phyloP scores from a whole-genome alignment of 2,329 filamentous ascomycete genomes.

The Malbranchea cinnamomea region DNA sequence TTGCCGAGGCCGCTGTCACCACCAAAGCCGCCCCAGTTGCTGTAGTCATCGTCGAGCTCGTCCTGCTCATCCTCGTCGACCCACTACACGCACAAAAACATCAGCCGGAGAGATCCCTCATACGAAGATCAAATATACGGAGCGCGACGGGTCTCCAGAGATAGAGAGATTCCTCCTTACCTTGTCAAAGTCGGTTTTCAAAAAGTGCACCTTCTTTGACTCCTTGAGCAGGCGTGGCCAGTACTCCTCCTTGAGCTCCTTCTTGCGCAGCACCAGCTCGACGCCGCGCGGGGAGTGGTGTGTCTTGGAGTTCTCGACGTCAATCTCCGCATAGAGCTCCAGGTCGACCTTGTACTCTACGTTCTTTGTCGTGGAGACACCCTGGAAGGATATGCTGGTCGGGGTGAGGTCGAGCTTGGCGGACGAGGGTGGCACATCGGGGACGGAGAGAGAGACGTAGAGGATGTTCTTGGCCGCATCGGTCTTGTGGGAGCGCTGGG shows the following conservation, averaged over 20 bases:
- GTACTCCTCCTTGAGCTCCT: slow-evolving; percentile 85
- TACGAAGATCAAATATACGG: not conserved
- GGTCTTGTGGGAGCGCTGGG: slow-evolving; percentile 73
- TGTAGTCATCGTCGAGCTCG: slow-evolving; percentile 64
- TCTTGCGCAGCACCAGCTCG: slow-evolving; percentile 88
- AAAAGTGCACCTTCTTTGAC: slow-evolving; percentile 74
- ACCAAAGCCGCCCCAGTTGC: slow-evolving; percentile 39
- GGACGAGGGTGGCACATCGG: slow-evolving; percentile 63
- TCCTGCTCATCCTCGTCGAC: slow-evolving; percentile 98
- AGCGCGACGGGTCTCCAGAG: not conserved
- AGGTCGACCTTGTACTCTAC: slow-evolving; percentile 73
- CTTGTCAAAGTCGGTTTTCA: slow-evolving; percentile 99
- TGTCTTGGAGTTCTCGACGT: slow-evolving; percentile 66
- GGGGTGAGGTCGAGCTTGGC: slow-evolving; percentile 75
- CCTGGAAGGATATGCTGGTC: slow-evolving; percentile 63
- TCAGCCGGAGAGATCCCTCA: slow-evolving; percentile 3
- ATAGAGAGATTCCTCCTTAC: slow-evolving; percentile 27
- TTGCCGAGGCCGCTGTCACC: slow-evolving; percentile 60
- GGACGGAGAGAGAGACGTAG: slow-evolving; percentile 79
- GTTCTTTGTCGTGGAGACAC: slow-evolving; percentile 71
- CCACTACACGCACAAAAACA: slow-evolving; percentile 43
- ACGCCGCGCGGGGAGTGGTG: slow-evolving; percentile 80
- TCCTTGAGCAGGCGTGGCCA: slow-evolving; percentile 95
- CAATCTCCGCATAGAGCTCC: slow-evolving; percentile 82
- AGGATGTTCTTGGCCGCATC: slow-evolving; percentile 85